Conservation (phyloP, 169 alveolate genomes). For the Cryptosporidium viatorum region DNA sequence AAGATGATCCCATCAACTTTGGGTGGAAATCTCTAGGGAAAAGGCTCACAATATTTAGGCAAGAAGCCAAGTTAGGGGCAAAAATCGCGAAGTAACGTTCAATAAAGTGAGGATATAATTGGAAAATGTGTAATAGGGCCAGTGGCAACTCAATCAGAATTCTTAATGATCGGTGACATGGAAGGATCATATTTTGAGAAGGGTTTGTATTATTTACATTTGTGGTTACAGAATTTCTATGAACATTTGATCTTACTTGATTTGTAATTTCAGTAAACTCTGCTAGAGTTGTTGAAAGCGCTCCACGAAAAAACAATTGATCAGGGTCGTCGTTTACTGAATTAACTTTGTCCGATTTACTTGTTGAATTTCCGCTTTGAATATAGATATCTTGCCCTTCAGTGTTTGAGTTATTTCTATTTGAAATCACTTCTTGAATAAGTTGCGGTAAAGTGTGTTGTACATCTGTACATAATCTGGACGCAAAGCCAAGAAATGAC, state of each 20-base stretch:
- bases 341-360: slow-evolving; percentile 30
- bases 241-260: slow-evolving; percentile 51
- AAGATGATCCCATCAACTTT: slow-evolving; percentile 37
- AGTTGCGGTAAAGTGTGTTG: slow-evolving; percentile 63
- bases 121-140: slow-evolving; percentile 71
- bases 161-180: slow-evolving; percentile 67
- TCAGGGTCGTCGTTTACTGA: slow-evolving; percentile 41
- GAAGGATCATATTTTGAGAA: slow-evolving; percentile 12
- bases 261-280: slow-evolving; percentile 58
- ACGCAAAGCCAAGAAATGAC: slow-evolving; percentile 69
- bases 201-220: slow-evolving; percentile 1
- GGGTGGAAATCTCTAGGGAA: slow-evolving; percentile 73
- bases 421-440: slow-evolving; percentile 59
- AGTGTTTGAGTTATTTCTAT: background rate
- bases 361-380: slow-evolving; percentile 26
- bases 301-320: slow-evolving; percentile 43
- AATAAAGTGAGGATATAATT: slow-evolving; percentile 65
- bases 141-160: slow-evolving; percentile 61
- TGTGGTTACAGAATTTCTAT: slow-evolving; percentile 12
- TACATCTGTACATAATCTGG: slow-evolving; percentile 69
- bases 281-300: slow-evolving; percentile 38
- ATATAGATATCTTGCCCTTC: slow-evolving; percentile 28
- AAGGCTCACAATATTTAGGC: slow-evolving; percentile 53
- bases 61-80: slow-evolving; percentile 72
- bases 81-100: slow-evolving; percentile 69